Percentiles rank a stretch among this genome's conserved stretches.
Conservation (phyloP, 441 rosid species). For the Raphanus hybrid region DNA sequence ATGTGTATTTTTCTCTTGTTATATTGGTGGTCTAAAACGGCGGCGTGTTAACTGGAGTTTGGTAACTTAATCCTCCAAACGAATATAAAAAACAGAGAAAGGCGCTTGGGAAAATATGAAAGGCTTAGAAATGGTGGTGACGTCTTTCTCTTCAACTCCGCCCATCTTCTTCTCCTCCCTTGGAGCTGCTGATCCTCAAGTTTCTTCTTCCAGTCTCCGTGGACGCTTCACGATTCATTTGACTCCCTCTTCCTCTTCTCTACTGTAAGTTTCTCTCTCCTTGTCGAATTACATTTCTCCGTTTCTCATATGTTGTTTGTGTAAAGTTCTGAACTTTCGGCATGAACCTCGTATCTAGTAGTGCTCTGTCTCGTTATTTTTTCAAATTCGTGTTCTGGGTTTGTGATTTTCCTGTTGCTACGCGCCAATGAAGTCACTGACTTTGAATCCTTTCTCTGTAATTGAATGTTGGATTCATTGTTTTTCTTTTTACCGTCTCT, state of each 20-base stretch:
- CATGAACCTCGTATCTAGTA: not conserved
- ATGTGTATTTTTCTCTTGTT: not conserved
- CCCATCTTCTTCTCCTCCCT: conserved; percentile 39
- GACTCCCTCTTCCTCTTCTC: conserved; percentile 3
- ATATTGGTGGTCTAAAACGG: conserved; percentile 17
- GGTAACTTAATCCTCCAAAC: not conserved
- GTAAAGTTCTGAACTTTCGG: conserved; percentile 10
- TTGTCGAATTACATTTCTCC: conserved; percentile 5
- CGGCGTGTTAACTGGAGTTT: not conserved
- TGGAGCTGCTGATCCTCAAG: conserved; percentile 15
- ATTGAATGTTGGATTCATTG: not conserved
- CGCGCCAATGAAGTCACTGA: not conserved
- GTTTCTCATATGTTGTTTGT: not conserved
- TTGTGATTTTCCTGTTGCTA: too few relatives aligned
- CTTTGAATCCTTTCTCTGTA: not conserved
- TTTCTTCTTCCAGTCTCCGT: conserved; percentile 15
- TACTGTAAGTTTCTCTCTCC: conserved; percentile 29
- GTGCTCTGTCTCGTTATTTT: not conserved
- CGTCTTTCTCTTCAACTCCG: conserved; percentile 37
- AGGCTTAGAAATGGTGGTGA: conserved; percentile 48
- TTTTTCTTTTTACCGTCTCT: not conserved
- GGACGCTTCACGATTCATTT: not conserved
- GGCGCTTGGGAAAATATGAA: conserved; percentile 22
- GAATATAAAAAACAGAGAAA: conserved; percentile 24
- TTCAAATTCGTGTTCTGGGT: conserved; percentile 4